These are phyloP conservation scores for Backusella liffmaniae DNA, from an alignment of 192 early-diverging fungal genomes.

Conservation along the genomic window DNA sequence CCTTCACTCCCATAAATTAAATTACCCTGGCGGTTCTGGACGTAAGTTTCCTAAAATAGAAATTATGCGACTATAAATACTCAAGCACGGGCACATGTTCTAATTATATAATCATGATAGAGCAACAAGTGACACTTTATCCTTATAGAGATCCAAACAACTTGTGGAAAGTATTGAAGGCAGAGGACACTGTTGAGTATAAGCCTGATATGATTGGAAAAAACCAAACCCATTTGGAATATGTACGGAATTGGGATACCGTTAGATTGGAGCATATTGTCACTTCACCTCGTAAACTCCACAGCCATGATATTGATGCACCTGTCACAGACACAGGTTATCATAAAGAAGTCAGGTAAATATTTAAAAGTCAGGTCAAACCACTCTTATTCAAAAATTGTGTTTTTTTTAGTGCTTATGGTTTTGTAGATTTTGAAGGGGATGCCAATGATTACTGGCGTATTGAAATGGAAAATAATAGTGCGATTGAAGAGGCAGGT, in stretches of 20 bases:
- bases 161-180: conserved; percentile 60
- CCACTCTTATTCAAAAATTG: not conserved
- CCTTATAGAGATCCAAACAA: conserved; percentile 82
- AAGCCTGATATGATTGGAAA: conserved; percentile 11
- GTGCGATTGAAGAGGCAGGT: conserved; percentile 43
- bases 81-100: conserved; percentile 27
- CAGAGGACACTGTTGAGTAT: conserved; percentile 20
- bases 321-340: conserved; percentile 70
- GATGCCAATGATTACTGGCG: conserved; percentile 94
- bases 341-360: conserved; percentile 68
- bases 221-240: conserved; percentile 39
- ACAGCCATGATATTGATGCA: conserved; percentile 69
- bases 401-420: conserved; percentile 52
- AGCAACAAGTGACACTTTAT: conserved; percentile 80
- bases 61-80: conserved; percentile 15
- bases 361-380: not conserved
- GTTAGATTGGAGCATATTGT: conserved; percentile 71
- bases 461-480: conserved; percentile 72
- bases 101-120: conserved; percentile 42
- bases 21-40: conserved; percentile 72
- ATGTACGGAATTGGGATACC: conserved; percentile 67
- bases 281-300: conserved; percentile 61
- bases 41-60: conserved; percentile 35
- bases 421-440: conserved; percentile 69
- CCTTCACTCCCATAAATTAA: conserved; percentile 66